Evolutionary conservation across 2,329 filamentous ascomycete genomes (phyloP).

Genomic region (Xylariaceae sp.): DNA sequence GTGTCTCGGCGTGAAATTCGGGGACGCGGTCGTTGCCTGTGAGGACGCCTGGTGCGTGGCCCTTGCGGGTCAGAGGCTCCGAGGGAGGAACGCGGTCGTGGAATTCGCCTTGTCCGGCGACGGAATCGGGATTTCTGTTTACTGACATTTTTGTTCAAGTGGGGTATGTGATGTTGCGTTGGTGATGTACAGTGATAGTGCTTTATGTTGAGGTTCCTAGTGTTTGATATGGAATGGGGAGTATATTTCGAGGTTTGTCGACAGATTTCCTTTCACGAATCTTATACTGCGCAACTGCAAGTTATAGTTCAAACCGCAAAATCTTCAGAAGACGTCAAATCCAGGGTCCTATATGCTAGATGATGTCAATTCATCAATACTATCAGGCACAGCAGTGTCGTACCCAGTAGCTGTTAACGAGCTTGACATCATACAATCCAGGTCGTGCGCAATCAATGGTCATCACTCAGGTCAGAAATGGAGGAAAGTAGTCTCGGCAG

Average conservation of each 20-base stretch:
- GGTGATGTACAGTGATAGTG: too few relatives aligned
- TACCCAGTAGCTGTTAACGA: neutral
- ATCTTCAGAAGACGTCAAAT: neutral
- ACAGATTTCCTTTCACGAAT: slow-evolving; percentile 2
- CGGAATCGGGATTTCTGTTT: slow-evolving; percentile 45
- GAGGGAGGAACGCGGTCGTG: slow-evolving; percentile 45
- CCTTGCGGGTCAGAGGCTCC: slow-evolving; percentile 50
- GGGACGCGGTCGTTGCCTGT: slow-evolving; percentile 56
- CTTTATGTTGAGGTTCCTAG: too few relatives aligned
- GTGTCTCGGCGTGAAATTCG: slow-evolving; percentile 60
- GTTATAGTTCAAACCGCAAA: neutral
- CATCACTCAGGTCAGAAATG: too few relatives aligned
- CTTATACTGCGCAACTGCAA: neutral
- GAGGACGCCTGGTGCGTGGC: slow-evolving; percentile 59
- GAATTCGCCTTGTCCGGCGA: slow-evolving; percentile 55
- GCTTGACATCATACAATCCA: slow-evolving; percentile 11
- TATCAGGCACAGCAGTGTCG: neutral
- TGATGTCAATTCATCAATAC: slow-evolving; percentile 15
- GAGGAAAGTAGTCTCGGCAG: too few relatives aligned
- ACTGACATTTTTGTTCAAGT: slow-evolving; percentile 21
- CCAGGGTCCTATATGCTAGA: slow-evolving; percentile 1
- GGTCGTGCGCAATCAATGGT: too few relatives aligned
- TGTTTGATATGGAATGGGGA: too few relatives aligned
- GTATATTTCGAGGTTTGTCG: neutral
- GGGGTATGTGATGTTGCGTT: neutral